Percentiles rank a stretch among this genome's conserved stretches.
Conservation (phyloP, 2,329 filamentous ascomycete species). For the Cryphonectria japonica region DNA sequence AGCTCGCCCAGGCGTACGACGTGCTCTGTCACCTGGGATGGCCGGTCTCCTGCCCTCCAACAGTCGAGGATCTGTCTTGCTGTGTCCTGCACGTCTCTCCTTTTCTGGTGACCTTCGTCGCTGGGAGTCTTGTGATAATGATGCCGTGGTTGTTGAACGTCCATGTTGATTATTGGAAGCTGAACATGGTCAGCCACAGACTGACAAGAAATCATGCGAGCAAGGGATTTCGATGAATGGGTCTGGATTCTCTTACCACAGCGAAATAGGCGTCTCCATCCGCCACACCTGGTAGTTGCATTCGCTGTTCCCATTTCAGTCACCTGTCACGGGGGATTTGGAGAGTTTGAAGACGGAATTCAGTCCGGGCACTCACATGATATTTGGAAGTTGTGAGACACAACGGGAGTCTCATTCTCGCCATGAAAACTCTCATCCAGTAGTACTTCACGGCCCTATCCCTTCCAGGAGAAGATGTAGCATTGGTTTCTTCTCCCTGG, state of each 20-base stretch:
- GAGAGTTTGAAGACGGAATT: not conserved
- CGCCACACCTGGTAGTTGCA: not conserved
- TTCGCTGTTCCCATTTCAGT: not conserved
- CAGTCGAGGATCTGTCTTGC: not conserved
- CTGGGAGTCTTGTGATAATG: not conserved
- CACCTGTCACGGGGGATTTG: not conserved
- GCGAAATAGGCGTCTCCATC: not conserved
- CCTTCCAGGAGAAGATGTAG: not conserved
- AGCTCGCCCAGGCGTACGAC: not conserved
- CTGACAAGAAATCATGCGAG: not conserved
- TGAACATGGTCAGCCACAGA: not conserved
- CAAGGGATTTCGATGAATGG: not conserved
- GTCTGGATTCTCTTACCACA: not conserved
- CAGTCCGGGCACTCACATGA: not conserved
- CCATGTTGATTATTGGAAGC: not conserved
- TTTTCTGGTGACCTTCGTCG: not conserved
- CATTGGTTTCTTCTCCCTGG: not conserved
- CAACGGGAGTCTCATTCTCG: not conserved
- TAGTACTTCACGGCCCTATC: not conserved
- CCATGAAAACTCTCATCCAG: constrained; percentile 2
- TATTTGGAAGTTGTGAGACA: constrained; percentile 1
- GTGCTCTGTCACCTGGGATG: not conserved
- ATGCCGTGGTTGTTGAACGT: not conserved
- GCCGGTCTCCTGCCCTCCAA: not conserved
- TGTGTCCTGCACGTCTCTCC: not conserved